These are phyloP conservation scores for Talaromyces sp. DNA, from an alignment of 2,329 filamentous ascomycete species.

Conservation along the genomic window DNA sequence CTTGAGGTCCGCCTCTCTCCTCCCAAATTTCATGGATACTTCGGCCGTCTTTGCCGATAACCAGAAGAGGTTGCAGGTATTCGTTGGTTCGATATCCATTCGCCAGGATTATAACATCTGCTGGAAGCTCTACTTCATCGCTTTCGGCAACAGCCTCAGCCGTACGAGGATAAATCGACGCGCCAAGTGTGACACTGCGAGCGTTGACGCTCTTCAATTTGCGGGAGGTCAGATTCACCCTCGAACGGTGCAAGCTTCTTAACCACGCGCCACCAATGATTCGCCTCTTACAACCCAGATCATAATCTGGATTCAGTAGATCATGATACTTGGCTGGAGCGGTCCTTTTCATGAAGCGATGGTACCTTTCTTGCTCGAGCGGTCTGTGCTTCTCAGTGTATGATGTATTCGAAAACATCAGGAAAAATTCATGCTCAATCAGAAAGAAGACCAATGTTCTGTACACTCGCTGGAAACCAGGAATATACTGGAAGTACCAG, in stretches of 20 bases:
- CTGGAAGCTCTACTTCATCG: constrained; percentile 47
- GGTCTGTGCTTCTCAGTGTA: constrained; percentile 39
- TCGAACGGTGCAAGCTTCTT: constrained; percentile 49
- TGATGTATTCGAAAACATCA: constrained; percentile 41
- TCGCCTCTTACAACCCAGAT: constrained; percentile 62
- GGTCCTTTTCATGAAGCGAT: constrained; percentile 47
- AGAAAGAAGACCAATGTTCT: constrained; percentile 46
- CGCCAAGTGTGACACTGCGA: constrained; percentile 51
- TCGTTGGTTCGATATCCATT: constrained; percentile 59
- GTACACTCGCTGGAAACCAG: constrained; percentile 48
- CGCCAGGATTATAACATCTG: constrained; percentile 60
- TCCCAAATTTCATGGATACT: constrained; percentile 57
- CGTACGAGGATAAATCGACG: constrained; percentile 47
- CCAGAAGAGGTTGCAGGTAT: constrained; percentile 53
- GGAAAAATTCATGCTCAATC: constrained; percentile 41
- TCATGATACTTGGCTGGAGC: constrained; percentile 61
- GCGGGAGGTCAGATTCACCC: constrained; percentile 54
- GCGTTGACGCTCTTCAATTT: constrained; percentile 50
- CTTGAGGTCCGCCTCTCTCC: constrained; percentile 57
- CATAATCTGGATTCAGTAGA: constrained; percentile 60
- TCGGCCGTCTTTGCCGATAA: constrained; percentile 52
- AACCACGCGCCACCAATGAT: constrained; percentile 60
- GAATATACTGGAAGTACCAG: constrained; percentile 47
- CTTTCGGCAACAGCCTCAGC: constrained; percentile 21
- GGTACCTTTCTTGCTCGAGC: constrained; percentile 42